phyloP scores from a whole-genome alignment of 75 land plant genomes.

The Larix kaempferi region DNA sequence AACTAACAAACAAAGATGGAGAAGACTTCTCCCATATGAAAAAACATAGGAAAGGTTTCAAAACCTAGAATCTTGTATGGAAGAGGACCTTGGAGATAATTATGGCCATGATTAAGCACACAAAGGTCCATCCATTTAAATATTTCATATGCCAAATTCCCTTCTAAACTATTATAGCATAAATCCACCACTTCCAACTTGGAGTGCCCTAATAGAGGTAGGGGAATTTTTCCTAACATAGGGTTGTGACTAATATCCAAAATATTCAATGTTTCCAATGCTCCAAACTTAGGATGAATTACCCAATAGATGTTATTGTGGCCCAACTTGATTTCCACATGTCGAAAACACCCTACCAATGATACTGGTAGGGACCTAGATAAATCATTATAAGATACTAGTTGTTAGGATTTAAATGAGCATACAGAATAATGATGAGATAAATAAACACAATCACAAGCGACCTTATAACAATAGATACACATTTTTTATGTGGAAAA shows the following conservation, averaged over 20 bases:
- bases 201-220: constrained; percentile 56
- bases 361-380: constrained; percentile 65
- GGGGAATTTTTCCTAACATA: constrained; percentile 65
- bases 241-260: constrained; percentile 54
- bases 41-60: constrained; percentile 22
- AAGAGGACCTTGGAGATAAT: constrained; percentile 48
- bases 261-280: constrained; percentile 43
- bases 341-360: constrained; percentile 63
- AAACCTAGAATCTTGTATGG: constrained; percentile 65
- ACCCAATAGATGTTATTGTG: constrained; percentile 54
- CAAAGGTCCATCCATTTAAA: constrained; percentile 43
- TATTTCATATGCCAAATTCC: constrained; percentile 46
- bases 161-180: constrained; percentile 51
- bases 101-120: constrained; percentile 44
- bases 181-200: too few relatives aligned
- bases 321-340: constrained; percentile 44
- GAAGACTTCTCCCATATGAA: too few relatives aligned
- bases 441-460: too few relatives aligned
- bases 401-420: too few relatives aligned
- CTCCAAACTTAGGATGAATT: constrained; percentile 60
- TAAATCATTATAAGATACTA: constrained; percentile 49
- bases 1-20: too few relatives aligned
- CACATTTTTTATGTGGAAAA: too few relatives aligned
- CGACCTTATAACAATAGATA: too few relatives aligned
- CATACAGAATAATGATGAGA: too few relatives aligned